These are phyloP conservation scores for Cadophora luteo-olivacea DNA, from an alignment of 2,329 filamentous ascomycete species.

Conservation along the genomic window DNA sequence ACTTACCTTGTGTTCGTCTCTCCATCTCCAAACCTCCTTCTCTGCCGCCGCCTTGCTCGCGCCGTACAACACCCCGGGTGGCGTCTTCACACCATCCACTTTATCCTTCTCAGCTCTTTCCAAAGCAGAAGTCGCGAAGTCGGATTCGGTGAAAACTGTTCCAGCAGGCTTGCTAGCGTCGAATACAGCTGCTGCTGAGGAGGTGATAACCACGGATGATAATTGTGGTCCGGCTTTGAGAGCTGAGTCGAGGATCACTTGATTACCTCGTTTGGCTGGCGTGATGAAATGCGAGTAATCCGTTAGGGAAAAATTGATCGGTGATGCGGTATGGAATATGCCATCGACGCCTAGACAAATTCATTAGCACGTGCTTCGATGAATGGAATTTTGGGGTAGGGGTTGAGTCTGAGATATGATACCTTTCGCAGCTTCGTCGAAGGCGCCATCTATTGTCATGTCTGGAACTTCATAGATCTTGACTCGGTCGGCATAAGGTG, in stretches of 20 bases:
- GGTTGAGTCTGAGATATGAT: neutral
- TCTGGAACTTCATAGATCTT: constrained; percentile 41
- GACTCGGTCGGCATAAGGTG: constrained; percentile 38
- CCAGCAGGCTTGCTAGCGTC: constrained; percentile 35
- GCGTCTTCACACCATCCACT: constrained; percentile 34
- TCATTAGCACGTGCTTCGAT: constrained; percentile 8
- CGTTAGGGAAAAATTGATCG: constrained; percentile 40
- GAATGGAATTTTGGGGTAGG: neutral
- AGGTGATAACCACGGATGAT: constrained; percentile 51
- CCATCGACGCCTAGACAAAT: constrained; percentile 38
- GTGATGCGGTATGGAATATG: constrained; percentile 44
- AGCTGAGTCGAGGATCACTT: constrained; percentile 41
- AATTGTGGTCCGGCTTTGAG: constrained; percentile 46
- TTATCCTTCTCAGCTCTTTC: constrained; percentile 43
- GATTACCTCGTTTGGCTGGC: constrained; percentile 39
- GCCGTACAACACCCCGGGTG: constrained; percentile 42
- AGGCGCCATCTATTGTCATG: constrained; percentile 41
- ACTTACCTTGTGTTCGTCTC: constrained; percentile 43
- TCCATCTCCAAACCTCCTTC: constrained; percentile 49
- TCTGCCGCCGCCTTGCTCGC: constrained; percentile 51
- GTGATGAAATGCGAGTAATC: constrained; percentile 43
- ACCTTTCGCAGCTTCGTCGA: constrained; percentile 42
- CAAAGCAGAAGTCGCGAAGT: constrained; percentile 44
- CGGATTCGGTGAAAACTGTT: constrained; percentile 38
- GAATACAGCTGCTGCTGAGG: constrained; percentile 42